Evolutionary conservation across 139 green algal species (phyloP).

Genomic region (Axilococcus clingmanii): DNA sequence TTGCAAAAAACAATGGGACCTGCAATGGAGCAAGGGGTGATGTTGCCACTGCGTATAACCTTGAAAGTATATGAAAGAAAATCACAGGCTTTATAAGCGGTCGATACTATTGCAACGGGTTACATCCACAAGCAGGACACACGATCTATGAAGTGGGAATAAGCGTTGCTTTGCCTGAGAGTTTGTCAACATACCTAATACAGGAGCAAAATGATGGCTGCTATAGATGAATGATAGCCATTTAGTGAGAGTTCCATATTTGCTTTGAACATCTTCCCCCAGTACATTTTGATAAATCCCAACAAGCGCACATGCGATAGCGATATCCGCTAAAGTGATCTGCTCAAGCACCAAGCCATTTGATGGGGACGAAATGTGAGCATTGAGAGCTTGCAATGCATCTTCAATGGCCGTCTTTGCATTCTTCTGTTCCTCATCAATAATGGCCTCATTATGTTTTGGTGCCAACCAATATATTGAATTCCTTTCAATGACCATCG

Average conservation of each 20-base stretch:
- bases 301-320: constrained; percentile 27
- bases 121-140: constrained; percentile 3
- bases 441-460: constrained; percentile 5
- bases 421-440: constrained; percentile 15
- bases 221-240: constrained; percentile 29
- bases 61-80: not conserved
- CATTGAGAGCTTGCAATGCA: constrained; percentile 22
- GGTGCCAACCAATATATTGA: constrained; percentile 44
- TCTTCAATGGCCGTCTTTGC: constrained; percentile 4
- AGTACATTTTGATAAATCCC: constrained; percentile 42
- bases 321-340: constrained; percentile 44
- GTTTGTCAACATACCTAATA: constrained; percentile 37
- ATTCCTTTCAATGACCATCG: constrained; percentile 17
- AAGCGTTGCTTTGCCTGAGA: no score
- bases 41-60: constrained; percentile 28
- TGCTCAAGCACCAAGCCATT: constrained; percentile 11
- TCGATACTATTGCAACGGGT: constrained; percentile 5
- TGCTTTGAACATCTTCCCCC: constrained; percentile 24
- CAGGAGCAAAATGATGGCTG: constrained; percentile 24
- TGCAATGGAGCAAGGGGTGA: constrained; percentile 4
- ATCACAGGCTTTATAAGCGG: constrained; percentile 6
- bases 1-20: constrained; percentile 29
- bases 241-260: constrained; percentile 1
- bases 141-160: not conserved
- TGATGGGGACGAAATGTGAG: no score